A percentile compares a stretch with the other conserved stretches of the same genome.
Evolutionary conservation across 2,329 filamentous ascomycete genomes (phyloP).

Genomic region (Aspergillus terreus): DNA sequence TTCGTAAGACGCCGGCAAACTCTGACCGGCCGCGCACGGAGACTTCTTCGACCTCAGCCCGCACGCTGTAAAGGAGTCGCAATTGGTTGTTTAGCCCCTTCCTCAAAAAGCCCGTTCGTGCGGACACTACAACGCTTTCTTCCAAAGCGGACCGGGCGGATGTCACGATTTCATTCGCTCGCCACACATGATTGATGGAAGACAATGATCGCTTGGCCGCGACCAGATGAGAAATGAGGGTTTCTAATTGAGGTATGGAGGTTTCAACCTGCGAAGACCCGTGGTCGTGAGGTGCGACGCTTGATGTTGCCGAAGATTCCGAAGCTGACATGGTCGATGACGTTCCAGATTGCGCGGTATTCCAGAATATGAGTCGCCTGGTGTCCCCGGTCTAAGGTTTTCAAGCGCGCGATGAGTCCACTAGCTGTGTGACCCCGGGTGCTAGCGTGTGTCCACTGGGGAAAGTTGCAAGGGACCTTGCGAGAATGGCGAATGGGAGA

Average conservation of each 20-base stretch:
- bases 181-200: slow-evolving; percentile 76
- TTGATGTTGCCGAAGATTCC: slow-evolving; percentile 26
- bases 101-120: slow-evolving; percentile 65
- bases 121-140: slow-evolving; percentile 69
- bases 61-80: slow-evolving; percentile 41
- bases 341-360: not conserved
- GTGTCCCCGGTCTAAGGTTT: too few relatives aligned
- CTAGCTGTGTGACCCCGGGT: too few relatives aligned
- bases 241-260: slow-evolving; percentile 56
- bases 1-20: slow-evolving; percentile 49
- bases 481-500: not conserved
- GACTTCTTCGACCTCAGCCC: slow-evolving; percentile 41
- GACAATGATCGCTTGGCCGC: slow-evolving; percentile 83
- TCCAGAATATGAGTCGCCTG: not conserved
- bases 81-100: slow-evolving; percentile 54
- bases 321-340: slow-evolving; percentile 27
- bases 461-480: not conserved
- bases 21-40: slow-evolving; percentile 41
- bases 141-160: slow-evolving; percentile 72
- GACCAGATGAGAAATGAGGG: slow-evolving; percentile 77
- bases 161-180: slow-evolving; percentile 81
- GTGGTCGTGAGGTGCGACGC: slow-evolving; percentile 10
- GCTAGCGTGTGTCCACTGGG: too few relatives aligned
- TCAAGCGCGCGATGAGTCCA: too few relatives aligned
- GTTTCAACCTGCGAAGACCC: slow-evolving; percentile 14